Evolutionary conservation across 2,329 filamentous ascomycete genomes (phyloP).

Genomic region (Aspergillus ustus): DNA sequence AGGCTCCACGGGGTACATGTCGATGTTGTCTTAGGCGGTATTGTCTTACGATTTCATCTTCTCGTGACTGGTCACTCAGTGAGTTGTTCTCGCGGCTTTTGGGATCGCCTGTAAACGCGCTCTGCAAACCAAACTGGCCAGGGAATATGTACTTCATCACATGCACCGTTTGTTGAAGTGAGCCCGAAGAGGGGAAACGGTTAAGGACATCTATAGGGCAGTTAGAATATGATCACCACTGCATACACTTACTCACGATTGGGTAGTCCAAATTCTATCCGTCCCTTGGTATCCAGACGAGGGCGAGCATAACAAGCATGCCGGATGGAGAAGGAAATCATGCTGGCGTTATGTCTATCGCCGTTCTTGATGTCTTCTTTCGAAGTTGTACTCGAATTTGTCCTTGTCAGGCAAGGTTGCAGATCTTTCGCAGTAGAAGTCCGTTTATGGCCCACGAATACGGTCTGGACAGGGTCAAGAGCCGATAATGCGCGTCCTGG

Average conservation of each 20-base stretch:
- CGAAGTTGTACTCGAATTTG: background rate
- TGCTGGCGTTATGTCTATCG: conserved; percentile 44
- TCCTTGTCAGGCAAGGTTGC: background rate
- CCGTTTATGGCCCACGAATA: background rate
- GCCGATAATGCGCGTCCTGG: conserved; percentile 38
- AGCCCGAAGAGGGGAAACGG: conserved; percentile 58
- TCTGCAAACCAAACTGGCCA: conserved; percentile 85
- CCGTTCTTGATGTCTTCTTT: conserved; percentile 1
- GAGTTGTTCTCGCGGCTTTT: conserved; percentile 68
- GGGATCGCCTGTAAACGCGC: conserved; percentile 79
- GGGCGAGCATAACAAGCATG: conserved; percentile 86
- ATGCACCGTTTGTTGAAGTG: conserved; percentile 63
- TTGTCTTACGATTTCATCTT: conserved; percentile 70
- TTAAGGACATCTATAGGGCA: conserved; percentile 73
- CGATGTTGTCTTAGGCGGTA: conserved; percentile 22
- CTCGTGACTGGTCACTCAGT: conserved; percentile 86
- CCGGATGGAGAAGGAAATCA: conserved; percentile 77
- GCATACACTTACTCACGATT: conserved; percentile 66
- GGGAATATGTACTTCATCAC: conserved; percentile 95
- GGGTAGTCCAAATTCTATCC: conserved; percentile 73
- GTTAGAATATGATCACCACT: background rate
- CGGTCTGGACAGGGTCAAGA: conserved; percentile 32
- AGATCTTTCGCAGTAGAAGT: background rate
- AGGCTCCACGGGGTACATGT: conserved; percentile 16
- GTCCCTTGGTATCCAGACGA: conserved; percentile 68